Base-by-base conservation (phyloP, 768 basidiomycete genomes). In the Pleurotus platypus region DNA sequence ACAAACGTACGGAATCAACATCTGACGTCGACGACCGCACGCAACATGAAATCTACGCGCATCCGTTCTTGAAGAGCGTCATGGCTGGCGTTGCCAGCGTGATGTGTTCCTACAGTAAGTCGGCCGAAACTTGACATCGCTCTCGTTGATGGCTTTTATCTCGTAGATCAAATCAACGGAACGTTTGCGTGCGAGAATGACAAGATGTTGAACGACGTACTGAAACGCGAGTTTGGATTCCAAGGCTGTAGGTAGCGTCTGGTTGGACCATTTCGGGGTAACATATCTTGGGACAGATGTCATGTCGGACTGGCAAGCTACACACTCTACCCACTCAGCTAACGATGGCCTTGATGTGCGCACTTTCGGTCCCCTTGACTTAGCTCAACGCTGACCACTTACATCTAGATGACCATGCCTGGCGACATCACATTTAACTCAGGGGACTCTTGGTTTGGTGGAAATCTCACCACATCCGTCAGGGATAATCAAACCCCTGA, bases 21-120 rank as follows among this genome's bases (percentile, higher is more conserved):
- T 89, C 87, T 0, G 82, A 90, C 60, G 81, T 94, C 1, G 88
- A 92, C 63, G 92, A 94, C 66, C 73, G 88, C 39, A 92, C 90
- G 0, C 73, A 89, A 62, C 89, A 90, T 64, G 87, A 91, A 66
- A 76, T 90, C 12, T 90, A 90, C 63, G 74, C 82, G 0, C 84
- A 85, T 59, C 86, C 87, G 0, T 89, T 89, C 77, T 62, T 87
- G 68, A 78, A 77, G 57, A 83, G 85, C 61, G 79, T 90, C 27
- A 84, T 86, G 79, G 90, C 89, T 2, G 90, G 89, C 24, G 85
- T 87, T 8, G 75, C 84, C 0, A 81, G 80, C 51, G 72, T 90
- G 58, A 91, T 91, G 89, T 91, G 88, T 75, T 84, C 83, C 47
- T 89, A 89, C 70, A 88, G 83, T 84, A 53, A 38, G 83, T 72